Evolutionary conservation across 2,329 filamentous ascomycete species (phyloP).

Genomic region (Calcarisporium arbuscula): DNA sequence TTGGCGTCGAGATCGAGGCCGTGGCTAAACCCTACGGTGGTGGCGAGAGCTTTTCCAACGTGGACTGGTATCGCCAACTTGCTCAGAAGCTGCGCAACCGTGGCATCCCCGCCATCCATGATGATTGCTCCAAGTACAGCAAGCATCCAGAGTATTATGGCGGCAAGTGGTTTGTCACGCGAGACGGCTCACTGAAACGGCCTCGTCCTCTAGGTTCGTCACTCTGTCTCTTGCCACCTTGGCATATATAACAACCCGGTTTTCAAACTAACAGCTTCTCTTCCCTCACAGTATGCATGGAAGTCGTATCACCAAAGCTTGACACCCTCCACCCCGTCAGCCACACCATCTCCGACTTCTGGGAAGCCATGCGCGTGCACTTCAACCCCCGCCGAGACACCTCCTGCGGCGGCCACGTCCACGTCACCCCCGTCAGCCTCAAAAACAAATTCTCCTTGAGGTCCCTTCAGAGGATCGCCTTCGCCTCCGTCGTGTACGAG

Average conservation of each 20-base stretch:
- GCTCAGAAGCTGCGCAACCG: conserved; percentile 31
- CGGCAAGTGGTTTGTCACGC: conserved; percentile 35
- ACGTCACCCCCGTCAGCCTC: conserved; percentile 28
- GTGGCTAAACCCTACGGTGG: conserved; percentile 30
- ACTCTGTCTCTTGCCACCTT: background rate
- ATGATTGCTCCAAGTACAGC: conserved; percentile 31
- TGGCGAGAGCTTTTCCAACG: conserved; percentile 28
- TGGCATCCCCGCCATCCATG: conserved; percentile 29
- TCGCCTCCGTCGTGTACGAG: conserved; percentile 27
- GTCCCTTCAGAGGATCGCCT: conserved; percentile 30
- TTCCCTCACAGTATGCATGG: conserved; percentile 28
- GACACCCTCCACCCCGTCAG: conserved; percentile 26
- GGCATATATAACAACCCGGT: background rate
- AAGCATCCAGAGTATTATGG: conserved; percentile 36
- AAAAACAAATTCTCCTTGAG: conserved; percentile 28
- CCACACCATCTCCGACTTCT: conserved; percentile 30
- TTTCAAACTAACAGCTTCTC: conserved; percentile 3
- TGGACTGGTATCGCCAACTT: conserved; percentile 34
- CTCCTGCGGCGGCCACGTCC: conserved; percentile 33
- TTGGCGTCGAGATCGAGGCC: conserved; percentile 33
- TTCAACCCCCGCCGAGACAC: conserved; percentile 28
- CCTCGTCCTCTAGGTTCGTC: conserved; percentile 27
- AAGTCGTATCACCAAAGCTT: conserved; percentile 32
- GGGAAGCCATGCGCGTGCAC: conserved; percentile 35
- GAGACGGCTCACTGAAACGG: conserved; percentile 32